A percentile compares a stretch with the other conserved stretches of the same genome.
Conservation (phyloP, 129 eudicot genomes). For the Saposhnikovia divaricata region DNA sequence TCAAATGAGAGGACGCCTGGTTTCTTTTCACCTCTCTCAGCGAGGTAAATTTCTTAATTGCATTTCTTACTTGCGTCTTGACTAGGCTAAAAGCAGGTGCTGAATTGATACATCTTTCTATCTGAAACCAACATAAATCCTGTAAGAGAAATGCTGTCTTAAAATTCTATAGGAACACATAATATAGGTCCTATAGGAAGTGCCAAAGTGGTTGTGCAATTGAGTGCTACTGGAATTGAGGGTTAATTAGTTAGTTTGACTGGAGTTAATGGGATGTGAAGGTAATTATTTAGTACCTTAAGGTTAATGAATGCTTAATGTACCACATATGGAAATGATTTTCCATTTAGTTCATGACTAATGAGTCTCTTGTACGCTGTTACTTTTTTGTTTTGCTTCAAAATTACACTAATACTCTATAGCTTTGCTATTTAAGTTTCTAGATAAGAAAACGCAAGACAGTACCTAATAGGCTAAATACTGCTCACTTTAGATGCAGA, state of each 20-base stretch:
- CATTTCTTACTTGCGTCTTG: background rate
- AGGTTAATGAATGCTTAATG: background rate
- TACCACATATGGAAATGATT: background rate
- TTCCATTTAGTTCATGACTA: background rate
- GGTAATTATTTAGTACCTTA: background rate
- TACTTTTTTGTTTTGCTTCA: background rate
- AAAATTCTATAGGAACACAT: background rate
- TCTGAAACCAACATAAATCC: background rate
- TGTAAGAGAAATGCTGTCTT: background rate
- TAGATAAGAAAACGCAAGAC: background rate
- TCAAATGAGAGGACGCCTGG: conserved; percentile 86
- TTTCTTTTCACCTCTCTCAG: conserved; percentile 77
- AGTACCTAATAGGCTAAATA: background rate
- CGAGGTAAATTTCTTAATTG: conserved; percentile 33
- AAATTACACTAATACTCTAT: background rate
- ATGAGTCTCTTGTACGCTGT: background rate
- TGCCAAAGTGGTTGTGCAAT: background rate
- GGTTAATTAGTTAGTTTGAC: background rate
- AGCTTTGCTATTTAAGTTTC: background rate
- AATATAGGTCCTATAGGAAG: background rate
- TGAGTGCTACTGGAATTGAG: background rate
- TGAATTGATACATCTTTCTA: background rate
- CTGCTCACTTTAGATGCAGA: conserved; percentile 3
- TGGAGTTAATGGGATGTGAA: background rate
- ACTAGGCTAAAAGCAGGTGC: background rate